Conservation (phyloP, 148 eudicot species). For the Pharnaceum exiguum region DNA sequence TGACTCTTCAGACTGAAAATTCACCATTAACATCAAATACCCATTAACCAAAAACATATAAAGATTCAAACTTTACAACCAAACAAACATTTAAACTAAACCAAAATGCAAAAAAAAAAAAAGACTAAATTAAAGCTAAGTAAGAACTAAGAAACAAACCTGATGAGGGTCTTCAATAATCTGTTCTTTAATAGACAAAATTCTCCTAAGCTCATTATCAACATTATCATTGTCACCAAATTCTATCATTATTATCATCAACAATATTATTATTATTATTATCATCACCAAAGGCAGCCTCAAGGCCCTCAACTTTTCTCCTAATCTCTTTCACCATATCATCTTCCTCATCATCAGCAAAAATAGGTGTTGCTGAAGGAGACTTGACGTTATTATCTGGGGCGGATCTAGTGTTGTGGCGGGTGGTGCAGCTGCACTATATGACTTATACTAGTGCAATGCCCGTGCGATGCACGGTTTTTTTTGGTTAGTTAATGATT, state of each 20-base stretch:
- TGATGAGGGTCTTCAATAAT: slow-evolving; percentile 78
- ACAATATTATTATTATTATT: not conserved
- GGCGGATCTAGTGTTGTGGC: too few relatives aligned
- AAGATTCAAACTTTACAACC: not conserved
- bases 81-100: not conserved
- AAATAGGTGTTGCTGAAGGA: too few relatives aligned
- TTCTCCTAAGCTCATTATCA: slow-evolving; percentile 52
- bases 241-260: slow-evolving; percentile 5
- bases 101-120: not conserved
- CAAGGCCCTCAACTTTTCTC: not conserved
- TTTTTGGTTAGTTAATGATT: too few relatives aligned
- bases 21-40: too few relatives aligned
- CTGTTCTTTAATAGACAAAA: slow-evolving; percentile 58
- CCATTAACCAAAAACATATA: not conserved
- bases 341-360: too few relatives aligned
- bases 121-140: too few relatives aligned
- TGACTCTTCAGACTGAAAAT: slow-evolving; percentile 63
- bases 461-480: too few relatives aligned
- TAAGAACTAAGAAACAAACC: slow-evolving; percentile 29
- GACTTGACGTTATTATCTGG: too few relatives aligned
- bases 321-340: too few relatives aligned
- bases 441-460: too few relatives aligned
- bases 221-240: too few relatives aligned
- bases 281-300: not conserved
- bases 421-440: too few relatives aligned